Percentiles rank a stretch among this genome's conserved stretches.
Evolutionary conservation across 2,329 filamentous ascomycete species (phyloP).

Genomic region (Annulohypoxylon truncatum): DNA sequence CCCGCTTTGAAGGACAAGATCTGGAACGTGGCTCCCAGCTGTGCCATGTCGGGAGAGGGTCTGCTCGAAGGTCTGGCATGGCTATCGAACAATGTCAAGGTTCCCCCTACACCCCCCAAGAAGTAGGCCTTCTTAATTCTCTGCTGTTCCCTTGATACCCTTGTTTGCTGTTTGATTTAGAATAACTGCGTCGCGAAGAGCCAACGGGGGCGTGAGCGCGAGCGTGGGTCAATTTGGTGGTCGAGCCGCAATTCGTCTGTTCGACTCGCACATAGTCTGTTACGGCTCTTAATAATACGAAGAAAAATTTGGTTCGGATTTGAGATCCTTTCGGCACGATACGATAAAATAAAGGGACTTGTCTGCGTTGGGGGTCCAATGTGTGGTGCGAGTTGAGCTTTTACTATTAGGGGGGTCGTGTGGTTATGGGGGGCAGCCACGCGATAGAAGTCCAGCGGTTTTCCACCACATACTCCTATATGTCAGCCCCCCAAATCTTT

Average conservation of each 20-base stretch:
- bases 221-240: neutral
- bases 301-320: constrained; percentile 24
- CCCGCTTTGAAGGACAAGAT: constrained; percentile 83
- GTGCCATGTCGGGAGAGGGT: constrained; percentile 83
- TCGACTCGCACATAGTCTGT: constrained; percentile 7
- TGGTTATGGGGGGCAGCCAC: neutral
- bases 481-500: neutral
- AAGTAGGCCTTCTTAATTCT: constrained; percentile 56
- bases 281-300: constrained; percentile 28
- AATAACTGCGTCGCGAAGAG: constrained; percentile 1
- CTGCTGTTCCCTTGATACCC: constrained; percentile 36
- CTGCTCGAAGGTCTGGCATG: constrained; percentile 84
- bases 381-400: constrained; percentile 10
- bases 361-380: constrained; percentile 6
- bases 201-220: neutral
- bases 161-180: constrained; percentile 35
- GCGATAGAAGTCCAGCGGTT: neutral
- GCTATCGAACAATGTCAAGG: constrained; percentile 87
- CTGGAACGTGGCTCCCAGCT: constrained; percentile 87
- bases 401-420: neutral
- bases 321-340: constrained; percentile 3
- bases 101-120: constrained; percentile 65
- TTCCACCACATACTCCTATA: constrained; percentile 2
- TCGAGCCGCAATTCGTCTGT: constrained; percentile 5
- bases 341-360: constrained; percentile 6